phyloP scores from a whole-genome alignment of 768 basidiomycete genomes.

The Macrolepiota fuliginosa region DNA sequence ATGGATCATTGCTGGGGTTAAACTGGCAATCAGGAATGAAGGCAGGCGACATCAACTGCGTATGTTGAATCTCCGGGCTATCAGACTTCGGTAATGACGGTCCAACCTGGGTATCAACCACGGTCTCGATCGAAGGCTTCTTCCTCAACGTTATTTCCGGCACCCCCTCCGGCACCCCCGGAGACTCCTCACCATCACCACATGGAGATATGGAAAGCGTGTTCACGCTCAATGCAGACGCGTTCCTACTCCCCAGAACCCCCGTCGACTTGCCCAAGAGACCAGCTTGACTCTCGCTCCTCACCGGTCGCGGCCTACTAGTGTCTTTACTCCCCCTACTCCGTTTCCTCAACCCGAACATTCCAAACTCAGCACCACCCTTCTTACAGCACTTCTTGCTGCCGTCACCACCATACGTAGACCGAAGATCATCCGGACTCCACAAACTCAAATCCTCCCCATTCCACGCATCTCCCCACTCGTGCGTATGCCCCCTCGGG shows the following conservation, averaged over 20 bases:
- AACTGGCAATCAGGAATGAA: constrained; percentile 13
- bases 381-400: background rate
- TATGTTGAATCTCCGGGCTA: background rate
- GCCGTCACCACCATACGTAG: background rate
- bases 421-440: constrained; percentile 67
- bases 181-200: background rate
- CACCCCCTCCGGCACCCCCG: constrained; percentile 1
- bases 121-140: constrained; percentile 1
- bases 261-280: constrained; percentile 28
- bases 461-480: constrained; percentile 97
- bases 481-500: constrained; percentile 68
- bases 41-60: background rate
- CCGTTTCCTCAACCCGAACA: constrained; percentile 16
- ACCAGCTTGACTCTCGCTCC: constrained; percentile 33
- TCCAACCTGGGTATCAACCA: background rate
- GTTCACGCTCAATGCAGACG: constrained; percentile 4
- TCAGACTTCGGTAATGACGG: background rate
- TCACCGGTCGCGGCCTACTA: background rate
- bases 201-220: background rate
- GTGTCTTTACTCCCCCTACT: constrained; percentile 13
- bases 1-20: constrained; percentile 45
- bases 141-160: constrained; percentile 7
- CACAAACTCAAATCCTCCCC: constrained; percentile 92
- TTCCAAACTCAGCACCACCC: background rate
- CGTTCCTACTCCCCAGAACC: background rate